phyloP scores from a whole-genome alignment of 176 grass and related monocot species.

The Themeda triandra region DNA sequence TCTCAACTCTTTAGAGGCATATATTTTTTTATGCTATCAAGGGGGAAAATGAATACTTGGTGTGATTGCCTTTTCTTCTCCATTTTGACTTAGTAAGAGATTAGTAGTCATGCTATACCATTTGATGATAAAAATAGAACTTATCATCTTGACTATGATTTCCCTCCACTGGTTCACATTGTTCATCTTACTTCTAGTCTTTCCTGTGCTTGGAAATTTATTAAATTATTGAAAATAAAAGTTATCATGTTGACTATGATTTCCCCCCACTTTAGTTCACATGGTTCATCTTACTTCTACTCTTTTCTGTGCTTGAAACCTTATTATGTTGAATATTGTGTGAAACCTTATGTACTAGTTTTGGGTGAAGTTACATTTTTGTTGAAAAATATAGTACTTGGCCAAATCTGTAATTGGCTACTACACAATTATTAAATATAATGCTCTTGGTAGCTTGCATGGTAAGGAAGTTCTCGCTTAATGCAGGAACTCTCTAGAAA shows the following conservation, averaged over 20 bases:
- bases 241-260: neutral
- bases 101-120: neutral
- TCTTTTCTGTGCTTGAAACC: constrained; percentile 12
- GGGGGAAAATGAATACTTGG: neutral
- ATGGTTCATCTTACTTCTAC: neutral
- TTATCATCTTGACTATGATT: neutral
- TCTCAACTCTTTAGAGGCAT: constrained; percentile 18
- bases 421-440: neutral
- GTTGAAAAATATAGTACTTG: neutral
- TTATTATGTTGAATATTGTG: neutral
- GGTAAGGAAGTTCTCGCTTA: constrained; percentile 21
- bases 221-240: neutral
- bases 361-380: constrained; percentile 1
- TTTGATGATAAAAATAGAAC: neutral
- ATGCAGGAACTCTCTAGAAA: constrained; percentile 87
- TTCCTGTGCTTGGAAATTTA: neutral
- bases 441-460: constrained; percentile 6
- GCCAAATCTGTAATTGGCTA: neutral
- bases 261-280: neutral
- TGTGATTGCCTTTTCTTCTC: neutral
- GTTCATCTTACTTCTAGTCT: neutral
- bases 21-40: constrained; percentile 3
- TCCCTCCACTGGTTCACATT: neutral
- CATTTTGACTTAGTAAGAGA: neutral
- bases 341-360: neutral